Evolutionary conservation across 345 rosid species (phyloP).

Genomic region (Iberis pinnata): DNA sequence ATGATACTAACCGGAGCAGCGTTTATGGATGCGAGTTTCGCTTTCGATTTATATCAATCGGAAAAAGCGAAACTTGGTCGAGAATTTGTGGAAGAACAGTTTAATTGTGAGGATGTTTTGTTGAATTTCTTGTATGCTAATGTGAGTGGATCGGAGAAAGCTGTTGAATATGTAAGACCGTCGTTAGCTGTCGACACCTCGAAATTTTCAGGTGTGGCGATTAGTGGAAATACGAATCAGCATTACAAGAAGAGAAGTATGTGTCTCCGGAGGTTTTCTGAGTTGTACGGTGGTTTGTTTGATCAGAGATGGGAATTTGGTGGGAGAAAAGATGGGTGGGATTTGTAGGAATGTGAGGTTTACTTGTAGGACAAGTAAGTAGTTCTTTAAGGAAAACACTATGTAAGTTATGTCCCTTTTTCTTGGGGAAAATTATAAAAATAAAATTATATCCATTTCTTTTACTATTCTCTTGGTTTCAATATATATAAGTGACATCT

Average conservation of each 20-base stretch:
- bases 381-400: too few relatives aligned
- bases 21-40: conserved; percentile 52
- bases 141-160: conserved; percentile 42
- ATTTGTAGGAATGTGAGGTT: conserved; percentile 39
- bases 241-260: conserved; percentile 69
- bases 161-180: conserved; percentile 85
- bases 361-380: conserved; percentile 28
- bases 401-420: too few relatives aligned
- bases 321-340: conserved; percentile 83
- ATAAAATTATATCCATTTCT: too few relatives aligned
- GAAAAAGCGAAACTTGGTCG: conserved; percentile 56
- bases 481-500: too few relatives aligned
- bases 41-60: conserved; percentile 64
- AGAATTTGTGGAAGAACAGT: conserved; percentile 52
- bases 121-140: conserved; percentile 79
- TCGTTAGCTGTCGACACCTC: conserved; percentile 83
- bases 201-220: conserved; percentile 72
- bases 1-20: conserved; percentile 97
- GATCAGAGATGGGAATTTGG: conserved; percentile 55
- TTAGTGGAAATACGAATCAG: conserved; percentile 61
- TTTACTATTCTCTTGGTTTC: too few relatives aligned
- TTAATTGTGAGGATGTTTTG: conserved; percentile 87
- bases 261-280: conserved; percentile 55
- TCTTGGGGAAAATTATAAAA: too few relatives aligned
- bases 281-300: conserved; percentile 62